These are phyloP conservation scores for Rhizopus stolonifer DNA, from an alignment of 371 early-diverging fungal species.

Conservation along the genomic window DNA sequence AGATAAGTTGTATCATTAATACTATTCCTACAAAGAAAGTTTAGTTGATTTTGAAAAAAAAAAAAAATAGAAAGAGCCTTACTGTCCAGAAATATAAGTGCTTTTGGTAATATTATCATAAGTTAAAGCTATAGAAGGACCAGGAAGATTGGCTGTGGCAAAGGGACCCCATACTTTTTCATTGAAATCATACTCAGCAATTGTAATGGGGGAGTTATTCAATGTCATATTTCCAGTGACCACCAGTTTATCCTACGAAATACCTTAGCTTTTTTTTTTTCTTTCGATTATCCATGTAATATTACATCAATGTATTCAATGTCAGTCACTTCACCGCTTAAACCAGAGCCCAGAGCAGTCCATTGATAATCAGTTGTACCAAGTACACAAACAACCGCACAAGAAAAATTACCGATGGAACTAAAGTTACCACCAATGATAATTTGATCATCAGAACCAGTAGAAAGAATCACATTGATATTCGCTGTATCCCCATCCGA, in stretches of 20 bases:
- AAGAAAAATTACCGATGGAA: slow-evolving; percentile 46
- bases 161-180: slow-evolving; percentile 45
- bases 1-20: slow-evolving; percentile 17
- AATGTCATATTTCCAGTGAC: slow-evolving; percentile 54
- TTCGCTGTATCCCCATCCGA: slow-evolving; percentile 28
- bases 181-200: slow-evolving; percentile 53
- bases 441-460: slow-evolving; percentile 25
- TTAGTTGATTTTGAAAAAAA: background rate
- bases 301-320: slow-evolving; percentile 49
- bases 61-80: slow-evolving; percentile 2
- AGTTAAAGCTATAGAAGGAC: slow-evolving; percentile 34
- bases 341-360: slow-evolving; percentile 38
- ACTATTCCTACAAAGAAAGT: background rate
- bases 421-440: slow-evolving; percentile 60
- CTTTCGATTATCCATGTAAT: slow-evolving; percentile 22
- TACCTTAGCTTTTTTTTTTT: background rate
- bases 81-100: slow-evolving; percentile 43
- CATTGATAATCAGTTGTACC: slow-evolving; percentile 36
- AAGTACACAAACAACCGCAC: slow-evolving; percentile 46
- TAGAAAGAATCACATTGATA: slow-evolving; percentile 46
- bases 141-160: slow-evolving; percentile 38
- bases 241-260: slow-evolving; percentile 23
- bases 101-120: slow-evolving; percentile 35
- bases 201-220: slow-evolving; percentile 34
- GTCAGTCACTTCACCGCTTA: slow-evolving; percentile 48